Conservation (phyloP, 1,139 yeast species). For the Kluyveromyces sp. region DNA sequence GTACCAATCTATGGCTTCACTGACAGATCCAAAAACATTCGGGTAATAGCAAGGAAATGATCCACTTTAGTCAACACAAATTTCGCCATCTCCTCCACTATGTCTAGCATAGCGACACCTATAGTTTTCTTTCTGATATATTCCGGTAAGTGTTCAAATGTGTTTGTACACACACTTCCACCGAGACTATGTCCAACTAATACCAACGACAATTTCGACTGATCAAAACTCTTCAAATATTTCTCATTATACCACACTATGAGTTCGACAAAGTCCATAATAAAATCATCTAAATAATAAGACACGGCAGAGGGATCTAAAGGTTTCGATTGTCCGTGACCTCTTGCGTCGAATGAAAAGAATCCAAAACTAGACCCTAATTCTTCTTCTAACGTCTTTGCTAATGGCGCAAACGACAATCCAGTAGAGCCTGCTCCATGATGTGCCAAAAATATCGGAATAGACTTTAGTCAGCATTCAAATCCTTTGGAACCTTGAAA, state of each 20-base stretch:
- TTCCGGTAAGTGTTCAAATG: constrained; percentile 28
- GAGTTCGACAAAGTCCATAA: constrained; percentile 48
- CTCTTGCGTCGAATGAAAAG: constrained; percentile 70
- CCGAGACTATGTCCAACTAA: constrained; percentile 90
- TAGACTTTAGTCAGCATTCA: constrained; percentile 18
- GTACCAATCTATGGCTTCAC: constrained; percentile 81
- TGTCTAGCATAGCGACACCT: constrained; percentile 78
- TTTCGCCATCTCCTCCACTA: constrained; percentile 88
- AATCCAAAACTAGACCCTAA: constrained; percentile 40
- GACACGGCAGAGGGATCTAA: constrained; percentile 30
- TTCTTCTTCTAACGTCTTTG: constrained; percentile 31
- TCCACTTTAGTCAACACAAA: constrained; percentile 63
- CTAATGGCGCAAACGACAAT: constrained; percentile 59
- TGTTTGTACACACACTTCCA: constrained; percentile 68
- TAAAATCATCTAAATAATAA: constrained; percentile 45
- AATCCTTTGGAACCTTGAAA: constrained; percentile 44
- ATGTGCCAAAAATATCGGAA: constrained; percentile 62
- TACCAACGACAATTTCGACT: constrained; percentile 33
- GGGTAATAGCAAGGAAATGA: constrained; percentile 59
- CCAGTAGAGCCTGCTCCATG: constrained; percentile 97
- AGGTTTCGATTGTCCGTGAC: constrained; percentile 57
- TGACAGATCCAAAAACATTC: constrained; percentile 39
- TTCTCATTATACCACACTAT: constrained; percentile 33
- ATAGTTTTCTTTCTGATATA: constrained; percentile 30
- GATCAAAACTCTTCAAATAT: constrained; percentile 24